Conservation (phyloP, 108 stramenopile genomes). For the Cyclotella cryptica region DNA sequence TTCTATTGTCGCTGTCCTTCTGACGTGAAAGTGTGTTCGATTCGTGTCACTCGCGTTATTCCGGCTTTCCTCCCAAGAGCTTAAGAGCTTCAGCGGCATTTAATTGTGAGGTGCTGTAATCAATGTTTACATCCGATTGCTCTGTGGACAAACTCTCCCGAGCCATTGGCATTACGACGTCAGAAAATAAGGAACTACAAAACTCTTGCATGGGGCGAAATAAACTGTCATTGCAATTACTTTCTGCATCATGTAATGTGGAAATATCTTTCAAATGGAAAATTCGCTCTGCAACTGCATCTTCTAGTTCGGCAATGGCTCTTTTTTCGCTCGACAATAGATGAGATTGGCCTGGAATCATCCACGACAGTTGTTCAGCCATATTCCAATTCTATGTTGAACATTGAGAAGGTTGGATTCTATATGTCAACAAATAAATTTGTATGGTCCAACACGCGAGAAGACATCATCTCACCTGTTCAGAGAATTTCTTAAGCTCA, state of each 20-base stretch:
- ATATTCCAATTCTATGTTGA: slow-evolving; percentile 29
- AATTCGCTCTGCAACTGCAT: slow-evolving; percentile 39
- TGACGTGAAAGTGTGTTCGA: no score
- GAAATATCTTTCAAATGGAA: slow-evolving; percentile 25
- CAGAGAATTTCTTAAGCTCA: slow-evolving; percentile 47
- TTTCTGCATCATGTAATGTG: not conserved
- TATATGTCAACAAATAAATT: not conserved
- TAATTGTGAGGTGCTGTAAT: not conserved
- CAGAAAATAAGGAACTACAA: not conserved
- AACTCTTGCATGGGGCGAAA: slow-evolving; percentile 6
- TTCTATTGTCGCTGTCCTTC: no score
- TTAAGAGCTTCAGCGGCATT: slow-evolving; percentile 14
- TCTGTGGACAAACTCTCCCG: not conserved
- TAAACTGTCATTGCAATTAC: not conserved
- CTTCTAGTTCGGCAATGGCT: slow-evolving; percentile 53
- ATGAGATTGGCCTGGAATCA: slow-evolving; percentile 31
- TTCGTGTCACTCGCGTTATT: not conserved
- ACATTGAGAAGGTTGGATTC: not conserved
- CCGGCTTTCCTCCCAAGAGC: not conserved
- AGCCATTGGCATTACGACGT: not conserved
- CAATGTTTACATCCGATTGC: not conserved
- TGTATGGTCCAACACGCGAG: not conserved
- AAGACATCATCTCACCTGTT: slow-evolving; percentile 14
- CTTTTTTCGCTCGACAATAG: slow-evolving; percentile 38
- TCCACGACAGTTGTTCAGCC: slow-evolving; percentile 50